Evolutionary conservation across 2,329 filamentous ascomycete genomes (phyloP).

Genomic region (Microdochium trichocladiopsis): DNA sequence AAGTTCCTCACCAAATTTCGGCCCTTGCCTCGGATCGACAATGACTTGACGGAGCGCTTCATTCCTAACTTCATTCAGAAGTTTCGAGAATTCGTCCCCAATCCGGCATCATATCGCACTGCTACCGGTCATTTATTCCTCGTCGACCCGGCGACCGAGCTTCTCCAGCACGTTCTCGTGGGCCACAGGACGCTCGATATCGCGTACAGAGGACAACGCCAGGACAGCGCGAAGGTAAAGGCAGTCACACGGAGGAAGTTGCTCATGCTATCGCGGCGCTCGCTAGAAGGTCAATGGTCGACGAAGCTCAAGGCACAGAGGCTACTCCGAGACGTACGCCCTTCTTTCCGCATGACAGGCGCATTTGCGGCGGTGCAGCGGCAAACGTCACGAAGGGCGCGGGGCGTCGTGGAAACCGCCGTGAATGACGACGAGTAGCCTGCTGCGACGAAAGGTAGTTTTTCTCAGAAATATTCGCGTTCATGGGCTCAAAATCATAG

Average conservation of each 20-base stretch:
- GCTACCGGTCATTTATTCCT: slow-evolving; percentile 31
- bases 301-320: neutral
- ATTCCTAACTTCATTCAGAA: slow-evolving; percentile 37
- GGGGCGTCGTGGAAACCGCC: neutral
- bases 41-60: slow-evolving; percentile 8
- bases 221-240: neutral
- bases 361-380: neutral
- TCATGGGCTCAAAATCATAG: too few species aligned
- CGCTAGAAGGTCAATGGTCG: slow-evolving; percentile 9
- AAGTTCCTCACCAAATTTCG: slow-evolving; percentile 11
- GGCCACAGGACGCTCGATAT: slow-evolving; percentile 2
- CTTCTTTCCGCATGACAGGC: neutral
- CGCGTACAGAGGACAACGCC: slow-evolving; percentile 1
- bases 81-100: slow-evolving; percentile 37
- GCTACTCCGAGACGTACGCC: neutral
- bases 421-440: neutral
- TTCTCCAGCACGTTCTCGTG: slow-evolving; percentile 8
- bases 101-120: slow-evolving; percentile 25
- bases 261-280: slow-evolving; percentile 5
- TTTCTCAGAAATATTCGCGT: too few species aligned
- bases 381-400: neutral
- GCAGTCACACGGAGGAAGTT: neutral
- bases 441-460: too few species aligned
- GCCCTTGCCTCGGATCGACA: slow-evolving; percentile 2
- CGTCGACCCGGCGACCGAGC: slow-evolving; percentile 11